Evolutionary conservation across 1,139 yeast species (phyloP).

Genomic region (Candida glucosophila): DNA sequence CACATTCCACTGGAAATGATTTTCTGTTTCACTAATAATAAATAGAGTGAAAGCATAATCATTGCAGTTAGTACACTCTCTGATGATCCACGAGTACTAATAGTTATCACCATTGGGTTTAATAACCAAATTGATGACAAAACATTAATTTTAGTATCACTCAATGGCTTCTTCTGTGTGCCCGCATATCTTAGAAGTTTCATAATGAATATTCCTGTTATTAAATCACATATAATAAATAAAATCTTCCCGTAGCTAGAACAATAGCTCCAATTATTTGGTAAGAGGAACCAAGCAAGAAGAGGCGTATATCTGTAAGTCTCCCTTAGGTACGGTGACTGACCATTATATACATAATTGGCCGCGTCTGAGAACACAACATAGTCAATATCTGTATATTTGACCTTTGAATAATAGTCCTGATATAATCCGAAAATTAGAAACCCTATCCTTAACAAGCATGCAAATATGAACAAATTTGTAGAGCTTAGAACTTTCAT

Average conservation of each 20-base stretch:
- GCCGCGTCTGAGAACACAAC: slow-evolving; percentile 92
- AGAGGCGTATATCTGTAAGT: slow-evolving; percentile 92
- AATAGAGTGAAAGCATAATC: slow-evolving; percentile 53
- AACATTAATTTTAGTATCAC: slow-evolving; percentile 21
- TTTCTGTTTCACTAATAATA: slow-evolving; percentile 20
- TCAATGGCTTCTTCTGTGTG: slow-evolving; percentile 10
- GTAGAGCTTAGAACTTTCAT: too few relatives aligned
- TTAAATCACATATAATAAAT: slow-evolving; percentile 68
- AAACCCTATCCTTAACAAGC: slow-evolving; percentile 51
- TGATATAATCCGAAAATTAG: slow-evolving; percentile 82
- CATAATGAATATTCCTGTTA: slow-evolving; percentile 67
- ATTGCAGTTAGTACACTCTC: slow-evolving; percentile 83
- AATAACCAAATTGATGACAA: slow-evolving; percentile 70
- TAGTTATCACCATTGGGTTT: slow-evolving; percentile 93
- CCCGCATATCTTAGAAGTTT: slow-evolving; percentile 17
- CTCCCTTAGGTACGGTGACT: slow-evolving; percentile 73
- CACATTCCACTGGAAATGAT: slow-evolving; percentile 49
- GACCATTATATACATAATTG: slow-evolving; percentile 49
- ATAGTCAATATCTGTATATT: slow-evolving; percentile 91
- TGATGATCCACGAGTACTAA: slow-evolving; percentile 88
- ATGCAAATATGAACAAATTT: slow-evolving; percentile 12
- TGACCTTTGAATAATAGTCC: slow-evolving; percentile 68
- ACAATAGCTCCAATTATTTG: slow-evolving; percentile 48
- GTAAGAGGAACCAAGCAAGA: slow-evolving; percentile 72
- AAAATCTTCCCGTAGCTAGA: slow-evolving; percentile 75